Evolutionary conservation across 352 stramenopile species (phyloP).

Genomic region (Globisporangium parvum): DNA sequence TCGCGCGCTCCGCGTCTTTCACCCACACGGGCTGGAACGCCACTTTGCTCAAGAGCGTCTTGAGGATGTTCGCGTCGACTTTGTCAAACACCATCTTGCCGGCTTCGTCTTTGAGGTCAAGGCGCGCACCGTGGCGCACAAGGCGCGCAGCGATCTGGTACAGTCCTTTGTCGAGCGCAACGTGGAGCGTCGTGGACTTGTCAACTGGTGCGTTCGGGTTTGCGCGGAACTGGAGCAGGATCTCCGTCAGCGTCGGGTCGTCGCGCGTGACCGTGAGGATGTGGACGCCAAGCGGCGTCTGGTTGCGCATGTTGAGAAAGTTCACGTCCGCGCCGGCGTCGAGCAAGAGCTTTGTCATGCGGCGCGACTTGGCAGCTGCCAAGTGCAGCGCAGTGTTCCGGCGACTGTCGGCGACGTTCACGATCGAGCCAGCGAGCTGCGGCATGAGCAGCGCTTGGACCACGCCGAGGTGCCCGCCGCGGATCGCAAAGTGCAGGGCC

Average conservation of each 20-base stretch:
- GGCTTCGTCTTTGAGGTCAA: constrained; percentile 53
- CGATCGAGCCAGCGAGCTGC: constrained; percentile 52
- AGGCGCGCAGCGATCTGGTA: constrained; percentile 44
- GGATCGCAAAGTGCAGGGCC: constrained; percentile 64
- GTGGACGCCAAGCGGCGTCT: constrained; percentile 60
- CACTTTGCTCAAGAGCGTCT: constrained; percentile 50
- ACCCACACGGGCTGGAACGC: constrained; percentile 42
- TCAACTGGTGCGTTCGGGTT: constrained; percentile 53
- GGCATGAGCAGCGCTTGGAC: constrained; percentile 66
- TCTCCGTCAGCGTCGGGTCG: constrained; percentile 55
- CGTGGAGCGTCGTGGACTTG: constrained; percentile 57
- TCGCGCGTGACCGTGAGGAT: constrained; percentile 50
- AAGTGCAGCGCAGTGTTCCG: constrained; percentile 59
- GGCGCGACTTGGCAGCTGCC: constrained; percentile 53
- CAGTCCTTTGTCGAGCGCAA: constrained; percentile 50
- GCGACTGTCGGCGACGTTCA: constrained; percentile 63
- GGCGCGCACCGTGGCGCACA: constrained; percentile 42
- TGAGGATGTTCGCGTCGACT: constrained; percentile 30
- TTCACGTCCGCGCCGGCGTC: constrained; percentile 53
- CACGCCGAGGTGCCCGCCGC: constrained; percentile 52
- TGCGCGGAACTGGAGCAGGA: constrained; percentile 45
- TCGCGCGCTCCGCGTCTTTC: constrained; percentile 30
- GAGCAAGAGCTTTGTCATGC: constrained; percentile 55
- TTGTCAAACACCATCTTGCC: constrained; percentile 68
- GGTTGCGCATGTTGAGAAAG: constrained; percentile 63